Base-by-base conservation (phyloP, 108 stramenopile genomes). In the Skeletonema marinoi region DNA sequence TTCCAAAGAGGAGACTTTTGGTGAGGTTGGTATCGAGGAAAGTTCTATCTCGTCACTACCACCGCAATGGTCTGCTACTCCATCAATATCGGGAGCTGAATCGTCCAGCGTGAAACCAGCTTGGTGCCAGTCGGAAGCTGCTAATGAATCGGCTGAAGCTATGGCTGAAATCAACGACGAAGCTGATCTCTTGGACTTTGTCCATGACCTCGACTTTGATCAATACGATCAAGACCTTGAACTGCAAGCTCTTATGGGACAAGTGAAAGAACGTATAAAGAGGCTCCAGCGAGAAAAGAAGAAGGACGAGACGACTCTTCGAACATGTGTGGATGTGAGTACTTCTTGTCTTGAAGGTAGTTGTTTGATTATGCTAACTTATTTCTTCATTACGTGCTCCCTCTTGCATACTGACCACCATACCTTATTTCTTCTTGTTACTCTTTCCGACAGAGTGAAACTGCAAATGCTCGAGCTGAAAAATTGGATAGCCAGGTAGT, bases 41-140 rank as follows among this genome's bases (percentile, higher is more conserved):
- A 33, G 44, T 0, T 42, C 50, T 54, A 32, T 36, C 3, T 32
- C 29, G 2, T 17, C 51, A 33, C 16, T 16, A 46, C 44, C 11
- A 3, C 54, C 16, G 10, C 25, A 8, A 56, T 8, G 54, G 2
- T 3, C 44, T 6, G 19, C 62, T 25, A 32, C 38, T 56, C 39
- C 77, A 8, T 46, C 42, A 35, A 48, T 32, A 35, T 33, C 30
- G 12, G 54, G 66, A 36, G 30, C n/a, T 4, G 33, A 39, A 6
- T 16, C 25, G 12, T 56, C 83, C 33, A 77, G 82, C 44, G 71
- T 46, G 58, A 84, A 73, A 66, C 90, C 90, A 36, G 87, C 86
- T 33, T 96, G 95, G 95, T 93, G 92, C 16, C 80, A 91, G 70
- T 88, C 93, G 3, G 89, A 92, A 79, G 84, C 75, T 8, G 75